Percentiles rank a stretch among this genome's conserved stretches.
Evolutionary conservation across 2,329 filamentous ascomycete species (phyloP).

Genomic region (Lasiodiplodia gonubiensis): DNA sequence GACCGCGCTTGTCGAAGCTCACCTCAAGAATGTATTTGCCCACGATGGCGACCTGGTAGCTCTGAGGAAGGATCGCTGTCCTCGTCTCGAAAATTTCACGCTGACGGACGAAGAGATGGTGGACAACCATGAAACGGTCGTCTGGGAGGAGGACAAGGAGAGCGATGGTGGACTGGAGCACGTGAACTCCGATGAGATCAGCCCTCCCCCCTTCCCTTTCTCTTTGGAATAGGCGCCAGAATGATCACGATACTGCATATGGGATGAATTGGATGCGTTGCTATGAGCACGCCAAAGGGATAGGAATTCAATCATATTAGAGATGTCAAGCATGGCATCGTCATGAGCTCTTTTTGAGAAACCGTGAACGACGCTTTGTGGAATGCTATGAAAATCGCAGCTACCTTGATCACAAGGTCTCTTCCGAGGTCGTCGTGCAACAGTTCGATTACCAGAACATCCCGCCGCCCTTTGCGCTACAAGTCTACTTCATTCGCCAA

Average conservation of each 20-base stretch:
- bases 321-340: not conserved
- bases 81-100: not conserved
- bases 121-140: not conserved
- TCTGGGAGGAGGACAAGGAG: conserved; percentile 1
- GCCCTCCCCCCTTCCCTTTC: not conserved
- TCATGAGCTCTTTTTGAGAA: not conserved
- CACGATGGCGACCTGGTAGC: not conserved
- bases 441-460: not conserved
- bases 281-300: not conserved
- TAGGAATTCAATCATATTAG: not conserved
- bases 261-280: not conserved
- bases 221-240: not conserved
- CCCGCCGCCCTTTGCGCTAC: too few species aligned
- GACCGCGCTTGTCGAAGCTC: not conserved
- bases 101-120: not conserved
- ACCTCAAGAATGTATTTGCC: conserved; percentile 1
- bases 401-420: not conserved
- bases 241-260: not conserved
- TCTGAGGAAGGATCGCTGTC: not conserved
- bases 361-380: not conserved
- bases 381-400: not conserved
- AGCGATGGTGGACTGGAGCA: not conserved
- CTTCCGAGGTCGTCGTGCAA: not conserved
- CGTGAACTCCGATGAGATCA: not conserved
- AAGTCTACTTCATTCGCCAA: not conserved